Evolutionary conservation across 768 basidiomycete genomes (phyloP).

Genomic region (Pisolithus albus): DNA sequence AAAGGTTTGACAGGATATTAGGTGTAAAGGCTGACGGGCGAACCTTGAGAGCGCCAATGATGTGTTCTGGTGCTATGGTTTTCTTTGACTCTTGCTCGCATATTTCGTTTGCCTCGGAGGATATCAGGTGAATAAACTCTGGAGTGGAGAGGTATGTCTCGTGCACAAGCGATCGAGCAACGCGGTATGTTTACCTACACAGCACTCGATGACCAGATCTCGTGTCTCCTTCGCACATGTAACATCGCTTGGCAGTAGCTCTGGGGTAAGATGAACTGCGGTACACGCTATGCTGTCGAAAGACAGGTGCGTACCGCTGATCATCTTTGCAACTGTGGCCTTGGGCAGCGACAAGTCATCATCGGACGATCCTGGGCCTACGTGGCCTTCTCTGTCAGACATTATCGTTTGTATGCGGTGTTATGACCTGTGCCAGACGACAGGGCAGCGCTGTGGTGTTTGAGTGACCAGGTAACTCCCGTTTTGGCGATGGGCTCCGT

Average conservation of each 20-base stretch:
- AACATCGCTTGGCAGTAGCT: conserved; percentile 82
- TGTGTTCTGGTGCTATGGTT: conserved; percentile 97
- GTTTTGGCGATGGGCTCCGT: conserved; percentile 13
- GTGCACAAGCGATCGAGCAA: conserved; percentile 4
- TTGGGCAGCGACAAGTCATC: conserved; percentile 94
- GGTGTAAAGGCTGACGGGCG: conserved; percentile 10
- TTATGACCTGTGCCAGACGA: too few relatives aligned
- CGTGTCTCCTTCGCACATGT: conserved; percentile 93
- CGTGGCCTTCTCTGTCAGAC: conserved; percentile 86
- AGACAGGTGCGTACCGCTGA: conserved; percentile 52
- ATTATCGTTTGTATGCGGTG: conserved; percentile 34
- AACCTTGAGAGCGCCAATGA: conserved; percentile 86
- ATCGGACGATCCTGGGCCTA: conserved; percentile 60
- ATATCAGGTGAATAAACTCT: conserved; percentile 99
- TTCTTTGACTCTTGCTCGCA: conserved; percentile 98
- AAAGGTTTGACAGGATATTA: conserved; percentile 2
- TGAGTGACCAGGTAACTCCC: conserved; percentile 7
- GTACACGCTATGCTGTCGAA: conserved; percentile 1
- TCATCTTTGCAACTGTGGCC: conserved; percentile 97
- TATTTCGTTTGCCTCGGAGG: conserved; percentile 95
- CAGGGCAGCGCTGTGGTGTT: neutral
- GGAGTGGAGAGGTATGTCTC: conserved; percentile 13
- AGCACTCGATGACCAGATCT: conserved; percentile 95
- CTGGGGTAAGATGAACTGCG: conserved; percentile 35
- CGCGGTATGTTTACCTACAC: conserved; percentile 79